Evolutionary conservation across 176 grass and related monocot species (phyloP).

Genomic region (Oryza nivara): DNA sequence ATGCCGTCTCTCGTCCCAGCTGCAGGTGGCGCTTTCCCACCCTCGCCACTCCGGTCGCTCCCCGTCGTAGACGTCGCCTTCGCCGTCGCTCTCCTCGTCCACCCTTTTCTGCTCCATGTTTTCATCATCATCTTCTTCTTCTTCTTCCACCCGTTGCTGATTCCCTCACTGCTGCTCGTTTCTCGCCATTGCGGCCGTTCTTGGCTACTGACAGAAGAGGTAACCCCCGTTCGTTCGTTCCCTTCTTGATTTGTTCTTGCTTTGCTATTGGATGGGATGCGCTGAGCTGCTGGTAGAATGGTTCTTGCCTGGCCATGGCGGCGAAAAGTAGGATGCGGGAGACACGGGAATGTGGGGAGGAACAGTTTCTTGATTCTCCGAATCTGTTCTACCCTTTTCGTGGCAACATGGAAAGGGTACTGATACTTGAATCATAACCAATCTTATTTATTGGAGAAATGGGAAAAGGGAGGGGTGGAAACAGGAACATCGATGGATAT

Average conservation of each 20-base stretch:
- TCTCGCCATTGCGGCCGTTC: constrained; percentile 36
- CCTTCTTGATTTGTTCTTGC: neutral
- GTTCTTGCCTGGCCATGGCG: neutral
- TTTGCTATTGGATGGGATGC: neutral
- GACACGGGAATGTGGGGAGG: constrained; percentile 4
- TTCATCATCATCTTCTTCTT: neutral
- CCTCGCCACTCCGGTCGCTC: constrained; percentile 5
- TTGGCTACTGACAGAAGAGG: neutral
- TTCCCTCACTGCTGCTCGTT: neutral
- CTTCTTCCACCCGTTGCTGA: neutral
- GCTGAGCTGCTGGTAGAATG: neutral
- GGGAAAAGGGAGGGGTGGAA: no score
- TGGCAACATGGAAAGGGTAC: neutral
- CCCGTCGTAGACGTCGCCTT: constrained; percentile 58
- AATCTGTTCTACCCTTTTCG: constrained; percentile 4
- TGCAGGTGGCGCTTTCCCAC: constrained; percentile 36
- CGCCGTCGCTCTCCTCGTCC: constrained; percentile 25
- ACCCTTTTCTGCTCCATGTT: neutral
- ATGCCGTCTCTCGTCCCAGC: neutral
- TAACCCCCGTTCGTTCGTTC: neutral
- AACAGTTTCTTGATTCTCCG: neutral
- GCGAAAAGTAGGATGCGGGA: neutral
- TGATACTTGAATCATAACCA: constrained; percentile 39
- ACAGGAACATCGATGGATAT: neutral
- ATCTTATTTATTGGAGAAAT: constrained; percentile 1